phyloP scores from a whole-genome alignment of 768 basidiomycete genomes.

The Gyrodon lividus region DNA sequence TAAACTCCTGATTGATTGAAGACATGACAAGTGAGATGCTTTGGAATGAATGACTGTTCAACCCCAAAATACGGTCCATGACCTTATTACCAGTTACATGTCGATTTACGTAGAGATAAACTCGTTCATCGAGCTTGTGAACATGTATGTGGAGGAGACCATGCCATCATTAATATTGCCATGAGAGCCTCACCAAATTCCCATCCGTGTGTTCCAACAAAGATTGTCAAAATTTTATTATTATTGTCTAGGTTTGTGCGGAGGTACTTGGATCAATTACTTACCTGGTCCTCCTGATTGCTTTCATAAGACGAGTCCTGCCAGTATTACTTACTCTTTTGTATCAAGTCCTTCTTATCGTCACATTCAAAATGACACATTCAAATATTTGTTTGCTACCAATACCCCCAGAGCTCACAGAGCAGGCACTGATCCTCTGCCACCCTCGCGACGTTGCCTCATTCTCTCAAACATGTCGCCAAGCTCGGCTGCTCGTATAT shows the following conservation, averaged over 20 bases:
- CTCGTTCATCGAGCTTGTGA: no score
- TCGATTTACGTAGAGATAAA: no score
- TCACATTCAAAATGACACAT: conserved; percentile 3
- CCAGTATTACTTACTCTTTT: background rate
- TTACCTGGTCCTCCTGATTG: no score
- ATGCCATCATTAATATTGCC: no score
- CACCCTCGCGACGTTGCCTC: conserved; percentile 57
- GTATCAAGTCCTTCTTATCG: background rate
- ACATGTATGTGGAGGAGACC: no score
- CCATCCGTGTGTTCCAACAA: background rate
- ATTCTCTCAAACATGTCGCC: conserved; percentile 55
- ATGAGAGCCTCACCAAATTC: no score
- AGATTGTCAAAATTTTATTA: background rate
- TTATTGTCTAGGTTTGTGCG: background rate
- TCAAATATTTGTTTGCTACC: conserved; percentile 25
- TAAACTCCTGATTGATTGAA: no score
- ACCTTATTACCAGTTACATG: no score
- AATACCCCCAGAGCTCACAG: conserved; percentile 58
- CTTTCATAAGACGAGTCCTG: background rate
- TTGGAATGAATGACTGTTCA: no score
- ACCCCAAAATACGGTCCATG: no score
- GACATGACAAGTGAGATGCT: no score
- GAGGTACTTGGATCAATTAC: no score
- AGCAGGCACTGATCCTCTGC: conserved; percentile 56
- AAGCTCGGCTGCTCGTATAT: conserved; percentile 50